phyloP scores from a whole-genome alignment of 2,329 filamentous ascomycete species.

The Fusarium torreyae region DNA sequence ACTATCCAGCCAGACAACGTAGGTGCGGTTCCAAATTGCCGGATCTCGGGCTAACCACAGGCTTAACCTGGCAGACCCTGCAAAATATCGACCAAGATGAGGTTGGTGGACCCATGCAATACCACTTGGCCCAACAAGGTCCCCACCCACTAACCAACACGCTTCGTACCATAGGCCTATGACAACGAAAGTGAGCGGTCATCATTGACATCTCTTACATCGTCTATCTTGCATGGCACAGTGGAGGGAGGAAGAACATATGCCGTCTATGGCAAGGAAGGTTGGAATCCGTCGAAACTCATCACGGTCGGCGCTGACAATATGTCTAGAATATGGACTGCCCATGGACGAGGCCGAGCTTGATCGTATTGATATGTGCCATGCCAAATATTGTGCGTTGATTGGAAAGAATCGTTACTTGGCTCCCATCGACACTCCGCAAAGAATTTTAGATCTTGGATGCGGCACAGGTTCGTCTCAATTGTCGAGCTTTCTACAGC shows the following conservation, averaged over 20 bases:
- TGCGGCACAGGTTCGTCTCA: constrained; percentile 49
- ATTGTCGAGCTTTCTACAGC: neutral
- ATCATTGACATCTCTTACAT: constrained; percentile 49
- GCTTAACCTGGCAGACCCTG: constrained; percentile 18
- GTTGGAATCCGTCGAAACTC: constrained; percentile 17
- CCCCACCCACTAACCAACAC: constrained; percentile 20
- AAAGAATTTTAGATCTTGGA: constrained; percentile 52
- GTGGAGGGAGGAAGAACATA: constrained; percentile 54
- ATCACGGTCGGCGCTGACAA: neutral
- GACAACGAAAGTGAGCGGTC: constrained; percentile 41
- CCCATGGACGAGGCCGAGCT: constrained; percentile 60
- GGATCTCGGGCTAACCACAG: constrained; percentile 5
- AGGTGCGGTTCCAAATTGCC: neutral
- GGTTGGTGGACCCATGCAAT: constrained; percentile 25
- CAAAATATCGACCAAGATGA: constrained; percentile 37
- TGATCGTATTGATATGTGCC: constrained; percentile 59
- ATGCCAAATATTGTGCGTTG: constrained; percentile 54
- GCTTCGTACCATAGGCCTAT: constrained; percentile 12
- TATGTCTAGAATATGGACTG: constrained; percentile 54
- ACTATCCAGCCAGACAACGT: constrained; percentile 15
- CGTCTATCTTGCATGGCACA: constrained; percentile 45
- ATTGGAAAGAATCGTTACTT: constrained; percentile 49
- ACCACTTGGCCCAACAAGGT: neutral
- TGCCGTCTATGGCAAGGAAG: constrained; percentile 56
- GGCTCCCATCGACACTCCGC: constrained; percentile 44